These are phyloP conservation scores for Neonectria magnoliae DNA, from an alignment of 2,329 filamentous ascomycete genomes.

Conservation along the genomic window DNA sequence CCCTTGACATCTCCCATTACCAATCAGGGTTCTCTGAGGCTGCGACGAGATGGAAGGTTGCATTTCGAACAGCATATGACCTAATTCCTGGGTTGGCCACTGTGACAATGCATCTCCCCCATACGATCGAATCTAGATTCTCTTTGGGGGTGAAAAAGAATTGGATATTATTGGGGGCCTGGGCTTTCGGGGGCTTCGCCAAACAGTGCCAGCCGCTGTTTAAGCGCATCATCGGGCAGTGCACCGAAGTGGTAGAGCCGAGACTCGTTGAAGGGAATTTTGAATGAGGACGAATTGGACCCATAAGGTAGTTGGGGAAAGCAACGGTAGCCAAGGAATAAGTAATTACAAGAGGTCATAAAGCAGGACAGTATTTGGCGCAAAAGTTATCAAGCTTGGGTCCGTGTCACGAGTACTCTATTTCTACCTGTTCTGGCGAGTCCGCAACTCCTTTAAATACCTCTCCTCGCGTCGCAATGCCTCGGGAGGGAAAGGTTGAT, in stretches of 20 bases:
- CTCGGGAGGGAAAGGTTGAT: constrained; percentile 10
- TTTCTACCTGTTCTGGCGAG: constrained; percentile 16
- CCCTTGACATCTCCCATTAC: constrained; percentile 11
- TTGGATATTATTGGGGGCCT: background rate
- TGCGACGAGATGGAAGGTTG: background rate
- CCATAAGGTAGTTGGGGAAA: background rate
- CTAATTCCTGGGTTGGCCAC: background rate
- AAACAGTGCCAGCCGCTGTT: background rate
- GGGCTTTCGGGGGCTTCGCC: constrained; percentile 1
- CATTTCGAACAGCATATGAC: background rate
- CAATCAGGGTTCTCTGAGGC: constrained; percentile 19
- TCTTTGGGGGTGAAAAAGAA: background rate
- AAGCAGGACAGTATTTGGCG: constrained; percentile 6
- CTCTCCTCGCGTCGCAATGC: constrained; percentile 22
- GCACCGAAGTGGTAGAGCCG: background rate
- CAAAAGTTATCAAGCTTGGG: constrained; percentile 28
- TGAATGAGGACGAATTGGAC: background rate
- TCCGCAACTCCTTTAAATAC: constrained; percentile 22
- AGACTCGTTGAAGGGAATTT: background rate
- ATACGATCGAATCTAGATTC: background rate
- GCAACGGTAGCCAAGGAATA: background rate
- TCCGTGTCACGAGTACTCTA: constrained; percentile 13
- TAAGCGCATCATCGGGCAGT: background rate
- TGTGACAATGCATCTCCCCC: background rate
- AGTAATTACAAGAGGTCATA: background rate